phyloP scores from a whole-genome alignment of 345 rosid species.

The Pistacia integerrima region DNA sequence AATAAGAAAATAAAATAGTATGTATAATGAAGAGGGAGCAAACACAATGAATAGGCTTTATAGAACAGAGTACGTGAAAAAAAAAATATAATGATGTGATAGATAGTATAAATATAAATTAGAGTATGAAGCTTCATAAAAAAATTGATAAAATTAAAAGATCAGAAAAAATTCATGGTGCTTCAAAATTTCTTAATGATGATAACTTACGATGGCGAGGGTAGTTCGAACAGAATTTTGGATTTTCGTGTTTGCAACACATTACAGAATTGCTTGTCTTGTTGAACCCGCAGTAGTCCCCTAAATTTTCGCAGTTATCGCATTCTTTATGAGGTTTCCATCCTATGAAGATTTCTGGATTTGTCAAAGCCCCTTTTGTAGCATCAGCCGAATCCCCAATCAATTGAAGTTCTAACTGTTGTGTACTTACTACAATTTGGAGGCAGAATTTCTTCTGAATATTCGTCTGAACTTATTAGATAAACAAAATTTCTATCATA shows the following conservation, averaged over 20 bases:
- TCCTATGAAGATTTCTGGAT: fast-evolving
- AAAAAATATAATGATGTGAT: too few relatives aligned
- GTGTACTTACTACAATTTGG: background rate
- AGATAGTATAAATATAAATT: too few relatives aligned
- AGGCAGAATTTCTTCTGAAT: background rate
- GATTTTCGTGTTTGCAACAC: background rate
- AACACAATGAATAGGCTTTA: too few relatives aligned
- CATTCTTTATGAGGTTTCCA: constrained; percentile 6
- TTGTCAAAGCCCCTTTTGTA: too few relatives aligned
- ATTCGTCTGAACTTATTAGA: background rate
- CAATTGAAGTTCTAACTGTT: background rate
- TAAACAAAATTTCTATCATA: background rate
- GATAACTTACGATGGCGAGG: background rate
- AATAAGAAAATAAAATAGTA: too few relatives aligned
- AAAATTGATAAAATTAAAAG: too few relatives aligned
- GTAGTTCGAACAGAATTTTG: background rate
- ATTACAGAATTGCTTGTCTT: background rate
- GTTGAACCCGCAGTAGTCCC: background rate
- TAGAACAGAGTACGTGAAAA: too few relatives aligned
- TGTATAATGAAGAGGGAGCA: too few relatives aligned
- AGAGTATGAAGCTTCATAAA: too few relatives aligned
- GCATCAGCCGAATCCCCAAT: fast-evolving
- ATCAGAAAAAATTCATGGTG: background rate
- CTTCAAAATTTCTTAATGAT: background rate
- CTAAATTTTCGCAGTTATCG: background rate